Conservation (phyloP, 2,329 filamentous ascomycete species). For the Thermothelomyces thermophilus region DNA sequence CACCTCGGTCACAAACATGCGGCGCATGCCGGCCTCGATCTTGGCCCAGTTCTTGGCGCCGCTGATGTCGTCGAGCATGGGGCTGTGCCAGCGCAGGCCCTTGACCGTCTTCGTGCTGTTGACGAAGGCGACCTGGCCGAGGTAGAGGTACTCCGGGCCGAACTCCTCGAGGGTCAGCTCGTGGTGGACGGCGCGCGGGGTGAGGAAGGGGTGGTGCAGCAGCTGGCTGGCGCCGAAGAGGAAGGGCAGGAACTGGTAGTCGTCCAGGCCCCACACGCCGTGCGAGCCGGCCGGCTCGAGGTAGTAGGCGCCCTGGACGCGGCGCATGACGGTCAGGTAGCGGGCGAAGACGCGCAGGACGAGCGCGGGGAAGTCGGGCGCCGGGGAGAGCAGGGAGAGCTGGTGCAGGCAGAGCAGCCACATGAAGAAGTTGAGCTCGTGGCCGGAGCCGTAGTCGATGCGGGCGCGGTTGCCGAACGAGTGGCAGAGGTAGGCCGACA, state of each 20-base stretch:
- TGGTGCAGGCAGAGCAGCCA: slow-evolving; percentile 95
- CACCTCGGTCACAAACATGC: slow-evolving; percentile 94
- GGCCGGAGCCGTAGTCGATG: slow-evolving; percentile 95
- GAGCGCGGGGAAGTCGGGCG: slow-evolving; percentile 63
- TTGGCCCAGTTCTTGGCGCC: slow-evolving; percentile 85
- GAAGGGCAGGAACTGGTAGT: slow-evolving; percentile 96
- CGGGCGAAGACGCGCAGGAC: slow-evolving; percentile 72
- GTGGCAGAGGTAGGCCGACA: slow-evolving; percentile 72
- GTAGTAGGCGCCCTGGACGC: slow-evolving; percentile 87
- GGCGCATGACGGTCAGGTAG: slow-evolving; percentile 82
- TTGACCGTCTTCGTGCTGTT: slow-evolving; percentile 96
- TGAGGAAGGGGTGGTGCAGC: slow-evolving; percentile 75
- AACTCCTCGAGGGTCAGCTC: slow-evolving; percentile 82
- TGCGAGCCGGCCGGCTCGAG: slow-evolving; percentile 95
- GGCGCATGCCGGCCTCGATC: slow-evolving; percentile 89
- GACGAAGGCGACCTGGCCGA: slow-evolving; percentile 88
- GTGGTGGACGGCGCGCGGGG: slow-evolving; percentile 77
- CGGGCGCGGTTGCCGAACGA: slow-evolving; percentile 79
- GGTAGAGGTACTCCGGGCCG: slow-evolving; percentile 74
- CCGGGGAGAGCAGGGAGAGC: slow-evolving; percentile 51
- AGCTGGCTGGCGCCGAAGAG: slow-evolving; percentile 90
- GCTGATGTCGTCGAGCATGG: slow-evolving; percentile 97
- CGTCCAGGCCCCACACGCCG: slow-evolving; percentile 95
- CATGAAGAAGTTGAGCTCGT: slow-evolving; percentile 94
- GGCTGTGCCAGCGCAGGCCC: slow-evolving; percentile 89